These are phyloP conservation scores for Amanita phalloides DNA, from an alignment of 768 basidiomycete species.

Conservation along the genomic window DNA sequence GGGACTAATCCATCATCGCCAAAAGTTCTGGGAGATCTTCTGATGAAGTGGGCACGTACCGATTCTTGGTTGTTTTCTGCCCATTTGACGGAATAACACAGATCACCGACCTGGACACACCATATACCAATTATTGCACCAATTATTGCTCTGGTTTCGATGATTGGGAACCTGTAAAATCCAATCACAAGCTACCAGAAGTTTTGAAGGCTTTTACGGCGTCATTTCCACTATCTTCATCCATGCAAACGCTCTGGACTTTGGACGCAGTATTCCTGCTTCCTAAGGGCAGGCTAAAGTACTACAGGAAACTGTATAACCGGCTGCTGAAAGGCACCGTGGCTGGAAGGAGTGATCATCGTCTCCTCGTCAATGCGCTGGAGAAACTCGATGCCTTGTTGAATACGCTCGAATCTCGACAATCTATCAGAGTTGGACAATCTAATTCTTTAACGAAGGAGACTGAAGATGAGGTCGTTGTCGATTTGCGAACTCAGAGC, in stretches of 20 bases:
- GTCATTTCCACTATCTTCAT: slow-evolving; percentile 45
- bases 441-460: slow-evolving; percentile 15
- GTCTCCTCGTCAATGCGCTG: slow-evolving; percentile 66
- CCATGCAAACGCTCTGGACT: slow-evolving; percentile 54
- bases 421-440: slow-evolving; percentile 39
- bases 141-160: slow-evolving; percentile 76
- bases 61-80: slow-evolving; percentile 1
- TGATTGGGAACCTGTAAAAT: slow-evolving; percentile 66
- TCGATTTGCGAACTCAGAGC: slow-evolving; percentile 36
- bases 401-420: slow-evolving; percentile 49
- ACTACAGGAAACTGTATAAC: slow-evolving; percentile 87
- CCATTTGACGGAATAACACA: slow-evolving; percentile 21
- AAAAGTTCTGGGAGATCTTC: slow-evolving; percentile 86
- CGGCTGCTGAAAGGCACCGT: slow-evolving; percentile 79
- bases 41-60: slow-evolving; percentile 89
- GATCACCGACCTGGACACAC: slow-evolving; percentile 86
- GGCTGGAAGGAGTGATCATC: slow-evolving; percentile 81
- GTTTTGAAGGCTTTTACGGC: slow-evolving; percentile 64
- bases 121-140: slow-evolving; percentile 74
- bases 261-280: slow-evolving; percentile 83
- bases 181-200: slow-evolving; percentile 58
- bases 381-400: slow-evolving; percentile 74
- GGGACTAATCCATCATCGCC: slow-evolving; percentile 88
- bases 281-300: slow-evolving; percentile 75
- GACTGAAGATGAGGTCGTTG: slow-evolving; percentile 45